These are phyloP conservation scores for Tolypocladium cylindrosporum DNA, from an alignment of 2,329 filamentous ascomycete species.

Conservation along the genomic window DNA sequence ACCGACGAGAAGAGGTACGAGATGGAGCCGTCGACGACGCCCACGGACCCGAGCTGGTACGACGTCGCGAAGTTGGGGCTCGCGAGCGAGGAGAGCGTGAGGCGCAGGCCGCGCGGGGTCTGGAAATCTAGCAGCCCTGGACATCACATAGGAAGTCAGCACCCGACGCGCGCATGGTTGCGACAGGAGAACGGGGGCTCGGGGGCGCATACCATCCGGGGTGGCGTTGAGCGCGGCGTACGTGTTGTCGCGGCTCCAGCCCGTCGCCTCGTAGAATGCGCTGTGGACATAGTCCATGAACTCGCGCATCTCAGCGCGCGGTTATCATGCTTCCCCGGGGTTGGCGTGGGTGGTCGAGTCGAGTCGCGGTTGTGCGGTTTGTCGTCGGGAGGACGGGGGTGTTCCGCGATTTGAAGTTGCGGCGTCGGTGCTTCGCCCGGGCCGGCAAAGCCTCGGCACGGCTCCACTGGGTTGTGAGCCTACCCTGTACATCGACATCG, in stretches of 20 bases:
- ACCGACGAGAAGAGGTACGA: conserved; percentile 93
- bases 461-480: neutral
- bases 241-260: conserved; percentile 87
- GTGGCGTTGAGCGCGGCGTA: conserved; percentile 81
- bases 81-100: conserved; percentile 84
- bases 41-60: conserved; percentile 82
- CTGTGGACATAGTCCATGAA: conserved; percentile 97
- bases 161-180: neutral
- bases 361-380: neutral
- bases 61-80: conserved; percentile 90
- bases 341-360: neutral
- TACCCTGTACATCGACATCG: neutral
- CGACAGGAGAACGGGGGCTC: neutral
- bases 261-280: conserved; percentile 76
- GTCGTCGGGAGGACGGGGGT: neutral
- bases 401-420: neutral
- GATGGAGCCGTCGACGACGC: conserved; percentile 90
- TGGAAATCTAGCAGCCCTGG: conserved; percentile 78
- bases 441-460: neutral
- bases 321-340: conserved; percentile 13
- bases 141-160: neutral
- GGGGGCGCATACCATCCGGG: conserved; percentile 51
- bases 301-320: conserved; percentile 60
- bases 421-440: neutral
- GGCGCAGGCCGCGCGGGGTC: conserved; percentile 71